Base-by-base conservation (phyloP, 2,329 filamentous ascomycete genomes). In the Geosmithia flava region DNA sequence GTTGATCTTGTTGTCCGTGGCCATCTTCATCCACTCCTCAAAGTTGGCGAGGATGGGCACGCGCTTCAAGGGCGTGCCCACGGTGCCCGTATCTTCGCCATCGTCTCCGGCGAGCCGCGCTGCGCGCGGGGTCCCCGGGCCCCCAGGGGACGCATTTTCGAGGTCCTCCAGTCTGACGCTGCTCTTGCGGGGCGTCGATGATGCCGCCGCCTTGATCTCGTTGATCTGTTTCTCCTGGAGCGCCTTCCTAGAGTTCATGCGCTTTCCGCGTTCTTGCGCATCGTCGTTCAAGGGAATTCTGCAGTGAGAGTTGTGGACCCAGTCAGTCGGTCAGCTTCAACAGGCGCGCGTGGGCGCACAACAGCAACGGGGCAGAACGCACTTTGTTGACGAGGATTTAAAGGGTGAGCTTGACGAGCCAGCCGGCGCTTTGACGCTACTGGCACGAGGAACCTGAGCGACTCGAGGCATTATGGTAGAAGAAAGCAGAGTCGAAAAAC, bases 11-110 rank as follows among this genome's bases (percentile, higher is more conserved):
- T 98, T 98, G 70, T 98, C 93, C 16, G 93, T 97, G 2, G 93
- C 93, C 89, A 98, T 95, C 75, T 97, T 98, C 89, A 98, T 97
- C 93, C 91, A 97, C 64, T 98, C 93, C 65, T 98, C 93, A 58
- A 97, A 98, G 67, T 98, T 98, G 59, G 93, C 93, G 48, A 98
- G 73, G 57, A 98, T 85, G 1, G 93, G 93, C 27, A 95, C 87
- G 52, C 90, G 85, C 75, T 95, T 95, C 84, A 95, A 91, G 48
- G 91, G 93, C 51, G 93, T 96, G 48, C 95, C 85, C 53, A 74
- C 80, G 30, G 86, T 85, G 50, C 79, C 80, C 53, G 81, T 70
- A 37, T 80, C 78, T 53, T 78, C 74, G 44, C 72, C 75, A 47
- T 71, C 73, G 53, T 69, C 68, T 45, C 54, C 51, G 13, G 61